Evolutionary conservation across 2,329 filamentous ascomycete species (phyloP).

Genomic region (Plenodomus lindquistii): DNA sequence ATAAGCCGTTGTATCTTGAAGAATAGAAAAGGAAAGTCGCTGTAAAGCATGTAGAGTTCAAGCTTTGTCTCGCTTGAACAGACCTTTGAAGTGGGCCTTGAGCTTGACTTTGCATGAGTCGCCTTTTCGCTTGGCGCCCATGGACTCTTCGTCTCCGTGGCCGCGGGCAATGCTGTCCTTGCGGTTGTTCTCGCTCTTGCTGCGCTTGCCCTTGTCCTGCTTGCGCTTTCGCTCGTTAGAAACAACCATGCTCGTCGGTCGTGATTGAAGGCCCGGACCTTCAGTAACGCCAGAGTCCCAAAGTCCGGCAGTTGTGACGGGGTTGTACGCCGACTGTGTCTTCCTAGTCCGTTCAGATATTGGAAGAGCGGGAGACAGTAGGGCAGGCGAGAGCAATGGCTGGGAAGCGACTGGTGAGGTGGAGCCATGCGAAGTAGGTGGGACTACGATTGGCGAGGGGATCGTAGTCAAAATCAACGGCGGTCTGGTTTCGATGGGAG

Average conservation of each 20-base stretch:
- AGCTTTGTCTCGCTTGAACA: conserved; percentile 7
- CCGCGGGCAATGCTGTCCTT: conserved; percentile 15
- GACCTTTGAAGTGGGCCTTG: conserved; percentile 12
- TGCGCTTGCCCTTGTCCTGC: conserved; percentile 31
- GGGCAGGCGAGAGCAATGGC: conserved; percentile 14
- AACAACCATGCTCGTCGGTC: conserved; percentile 41
- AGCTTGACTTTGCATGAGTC: conserved; percentile 21
- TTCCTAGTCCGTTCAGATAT: conserved; percentile 26
- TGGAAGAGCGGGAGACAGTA: conserved; percentile 17
- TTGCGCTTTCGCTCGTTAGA: conserved; percentile 38
- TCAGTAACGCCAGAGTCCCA: conserved; percentile 43
- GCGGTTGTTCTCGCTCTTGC: conserved; percentile 30
- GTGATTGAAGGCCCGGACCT: conserved; percentile 27
- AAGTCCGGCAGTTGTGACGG: conserved; percentile 38
- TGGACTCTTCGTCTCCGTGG: conserved; percentile 7
- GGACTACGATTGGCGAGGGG: conserved; percentile 17
- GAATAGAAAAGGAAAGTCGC: neutral
- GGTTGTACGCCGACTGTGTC: conserved; percentile 37
- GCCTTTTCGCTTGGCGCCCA: conserved; percentile 8
- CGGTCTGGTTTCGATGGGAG: conserved; percentile 2
- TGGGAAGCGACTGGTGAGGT: conserved; percentile 4
- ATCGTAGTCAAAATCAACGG: conserved; percentile 3
- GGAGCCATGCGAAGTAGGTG: conserved; percentile 11
- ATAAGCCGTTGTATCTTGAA: neutral
- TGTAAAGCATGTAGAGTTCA: neutral